Evolutionary conservation across 129 eudicot genomes (phyloP), one percentile per base, ranked within the genome.

Genomic region (Chrysanthemum makinoi): DNA sequence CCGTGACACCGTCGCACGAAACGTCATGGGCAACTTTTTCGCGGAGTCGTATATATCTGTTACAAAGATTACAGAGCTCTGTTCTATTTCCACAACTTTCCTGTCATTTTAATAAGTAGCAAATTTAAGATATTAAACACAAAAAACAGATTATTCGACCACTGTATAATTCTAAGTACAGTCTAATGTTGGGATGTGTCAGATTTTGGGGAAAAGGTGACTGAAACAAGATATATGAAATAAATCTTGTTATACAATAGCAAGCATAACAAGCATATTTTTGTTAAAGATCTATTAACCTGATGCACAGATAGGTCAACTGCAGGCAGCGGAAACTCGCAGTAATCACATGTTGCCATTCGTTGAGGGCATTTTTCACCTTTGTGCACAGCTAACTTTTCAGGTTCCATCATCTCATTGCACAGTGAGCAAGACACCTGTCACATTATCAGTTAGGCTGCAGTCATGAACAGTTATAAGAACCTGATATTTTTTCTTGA

Each of bases 81-180:
- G 97, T 91, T 39, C 97, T 88, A 55, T 88, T 91, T 62, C 97
- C 97, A 82, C 97, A 91, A 28, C 88, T 88, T 77, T 91, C 97
- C 93, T 88, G 82, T 47, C 60, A 72, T 70, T 47, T 16, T 13
- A 10, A 55, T 10, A 6, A 6, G 20, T 18, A 6, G 33, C 12
- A 60, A 18, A 16, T 35, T 39, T 62, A 24, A 56, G 55, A 30
- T n/a, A 12, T 22, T 57, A 15, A 44, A 14, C 9, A 35, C 44
- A 9, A 35, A 35, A 35, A 35, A 30, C 35, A 30, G 35, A 30
- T 30, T 30, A 30, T 30, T 30, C 35, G 8, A 35, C 44, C 44
- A 35, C 44, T 35, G 35, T 30, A 35, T 6, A 35, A 35, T 35
- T 35, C 44, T 6, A 35, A 35, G 44, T 35, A 35, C 44, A 35